Percentiles rank a stretch among this genome's conserved stretches.
phyloP scores from a whole-genome alignment of 345 rosid genomes.

The Aegle marmelos region DNA sequence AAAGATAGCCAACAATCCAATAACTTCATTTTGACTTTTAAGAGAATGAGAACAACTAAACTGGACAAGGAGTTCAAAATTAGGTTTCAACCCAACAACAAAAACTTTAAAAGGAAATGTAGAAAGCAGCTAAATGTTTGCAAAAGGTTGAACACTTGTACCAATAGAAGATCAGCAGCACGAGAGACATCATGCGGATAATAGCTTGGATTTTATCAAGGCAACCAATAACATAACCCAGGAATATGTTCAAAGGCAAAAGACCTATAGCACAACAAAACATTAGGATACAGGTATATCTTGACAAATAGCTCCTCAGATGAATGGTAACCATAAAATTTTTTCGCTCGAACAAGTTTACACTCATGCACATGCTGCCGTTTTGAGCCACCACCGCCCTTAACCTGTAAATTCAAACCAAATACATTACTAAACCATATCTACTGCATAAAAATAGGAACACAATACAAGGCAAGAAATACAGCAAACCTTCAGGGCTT shows the following conservation, averaged over 20 bases:
- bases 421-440: constrained; percentile 12
- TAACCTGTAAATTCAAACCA: constrained; percentile 49
- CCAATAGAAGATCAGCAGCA: constrained; percentile 69
- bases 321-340: constrained; percentile 82
- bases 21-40: background rate
- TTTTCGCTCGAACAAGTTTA: constrained; percentile 78
- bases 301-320: constrained; percentile 86
- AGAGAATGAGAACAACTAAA: background rate
- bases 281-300: constrained; percentile 81
- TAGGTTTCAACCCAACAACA: background rate
- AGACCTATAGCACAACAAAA: constrained; percentile 8
- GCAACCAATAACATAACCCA: constrained; percentile 21
- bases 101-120: background rate
- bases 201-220: constrained; percentile 60
- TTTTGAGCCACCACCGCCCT: constrained; percentile 60
- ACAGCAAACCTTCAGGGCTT: constrained; percentile 68
- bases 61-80: background rate
- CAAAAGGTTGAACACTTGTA: constrained; percentile 24
- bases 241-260: constrained; percentile 8
- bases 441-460: background rate
- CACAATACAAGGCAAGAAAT: constrained; percentile 8
- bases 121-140: background rate
- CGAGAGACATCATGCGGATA: constrained; percentile 76
- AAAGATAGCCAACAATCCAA: background rate
- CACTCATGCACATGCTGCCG: constrained; percentile 85